Evolutionary conservation across 768 basidiomycete species (phyloP), one percentile per base, ranked within the genome.

Genomic region (Crucibulum laeve): DNA sequence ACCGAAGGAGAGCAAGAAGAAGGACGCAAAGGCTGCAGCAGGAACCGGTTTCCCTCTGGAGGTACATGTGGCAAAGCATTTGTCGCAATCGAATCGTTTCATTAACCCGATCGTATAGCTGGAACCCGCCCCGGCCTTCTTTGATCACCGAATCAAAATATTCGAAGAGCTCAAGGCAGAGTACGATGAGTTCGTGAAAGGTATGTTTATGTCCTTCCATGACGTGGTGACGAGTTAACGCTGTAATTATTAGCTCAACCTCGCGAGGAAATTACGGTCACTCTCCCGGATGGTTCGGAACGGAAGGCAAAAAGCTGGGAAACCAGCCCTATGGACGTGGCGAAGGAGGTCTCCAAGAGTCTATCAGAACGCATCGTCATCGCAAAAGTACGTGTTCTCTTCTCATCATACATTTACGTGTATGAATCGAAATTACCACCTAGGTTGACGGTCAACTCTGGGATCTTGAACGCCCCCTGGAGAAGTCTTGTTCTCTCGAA

Each of bases 391-490:
- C 39, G 68, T 55, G 25, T 37, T 13, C 28, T 24, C 11, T 15
- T 39, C 1, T 25, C 18, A 42, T 18, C 47, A 28, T 11, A n/a
- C 8, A 18, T 25, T 21, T 42, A 10, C 19, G 45, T 40, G 46
- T 7, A 52, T 38, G 34, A 11, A 33, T 45, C 28, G 15, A 1
- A 32, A n/a, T n/a, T n/a, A n/a, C n/a, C n/a, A n/a, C n/a, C 0
- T 44, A 91, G 90, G 91, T 95, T 38, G 76, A 95, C 50, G 87
- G 81, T 38, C 70, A 74, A 36, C 76, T 99, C 2, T 98, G 94
- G 93, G 96, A 99, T 64, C 73, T 99, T 18, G 90, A 94, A 51
- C 77, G 96, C 44, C 95, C 96, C 0, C 74, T 99, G n/a, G 95
- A 98, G 67, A 70, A 71, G 33, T 81, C 87, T 0, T 84, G 82